These are phyloP conservation scores for Babesia bigemina DNA, from an alignment of 169 alveolate species.

Conservation along the genomic window DNA sequence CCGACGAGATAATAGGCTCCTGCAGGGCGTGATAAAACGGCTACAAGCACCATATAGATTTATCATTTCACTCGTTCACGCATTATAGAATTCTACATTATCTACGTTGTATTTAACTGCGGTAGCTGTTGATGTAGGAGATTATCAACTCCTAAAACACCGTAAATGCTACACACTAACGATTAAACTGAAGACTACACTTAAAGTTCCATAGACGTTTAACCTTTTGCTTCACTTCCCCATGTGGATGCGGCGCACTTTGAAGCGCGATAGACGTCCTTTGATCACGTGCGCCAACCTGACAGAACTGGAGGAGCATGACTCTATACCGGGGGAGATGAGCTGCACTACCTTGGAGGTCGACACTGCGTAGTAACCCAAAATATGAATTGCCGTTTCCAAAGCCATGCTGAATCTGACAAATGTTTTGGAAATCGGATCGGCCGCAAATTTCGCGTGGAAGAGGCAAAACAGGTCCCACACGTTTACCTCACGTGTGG, in stretches of 20 bases:
- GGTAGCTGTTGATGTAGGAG: too few species aligned
- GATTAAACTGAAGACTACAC: too few species aligned
- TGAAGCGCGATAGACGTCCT: constrained; percentile 16
- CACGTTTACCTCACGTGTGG: constrained; percentile 8
- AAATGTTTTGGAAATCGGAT: constrained; percentile 15
- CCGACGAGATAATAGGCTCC: too few species aligned
- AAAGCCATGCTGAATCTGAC: constrained; percentile 30
- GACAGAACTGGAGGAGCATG: background rate
- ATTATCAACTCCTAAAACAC: too few species aligned
- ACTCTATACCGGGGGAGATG: background rate
- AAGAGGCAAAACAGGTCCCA: constrained; percentile 54
- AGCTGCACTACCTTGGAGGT: background rate
- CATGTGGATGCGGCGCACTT: constrained; percentile 30
- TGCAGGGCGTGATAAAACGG: too few species aligned
- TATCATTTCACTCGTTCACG: too few species aligned
- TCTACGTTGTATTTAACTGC: too few species aligned
- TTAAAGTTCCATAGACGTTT: too few species aligned
- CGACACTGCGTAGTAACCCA: constrained; percentile 25
- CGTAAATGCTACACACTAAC: too few species aligned
- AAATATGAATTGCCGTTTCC: constrained; percentile 27
- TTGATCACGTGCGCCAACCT: constrained; percentile 20
- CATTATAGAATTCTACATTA: too few species aligned
- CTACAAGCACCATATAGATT: too few species aligned
- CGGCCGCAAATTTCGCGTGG: constrained; percentile 4
- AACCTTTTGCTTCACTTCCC: background rate